phyloP scores from a whole-genome alignment of 305 asterid genomes.

The Fraxinus velutina region DNA sequence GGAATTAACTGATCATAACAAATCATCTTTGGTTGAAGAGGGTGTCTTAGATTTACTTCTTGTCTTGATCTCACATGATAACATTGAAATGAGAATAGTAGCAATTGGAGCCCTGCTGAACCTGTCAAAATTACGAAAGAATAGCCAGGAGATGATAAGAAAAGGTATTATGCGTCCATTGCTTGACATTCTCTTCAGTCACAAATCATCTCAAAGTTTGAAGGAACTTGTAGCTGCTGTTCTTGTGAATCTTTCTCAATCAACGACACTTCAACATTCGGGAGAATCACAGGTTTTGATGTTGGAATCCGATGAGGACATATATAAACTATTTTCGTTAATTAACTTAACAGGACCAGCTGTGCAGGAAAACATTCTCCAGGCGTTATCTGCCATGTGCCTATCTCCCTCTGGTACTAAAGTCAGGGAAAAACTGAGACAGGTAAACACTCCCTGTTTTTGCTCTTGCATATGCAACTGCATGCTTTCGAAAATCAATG shows the following conservation, averaged over 20 bases:
- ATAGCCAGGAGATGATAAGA: conserved; percentile 58
- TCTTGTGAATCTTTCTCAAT: conserved; percentile 46
- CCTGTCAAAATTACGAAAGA: conserved; percentile 49
- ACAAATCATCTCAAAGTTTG: conserved; percentile 39
- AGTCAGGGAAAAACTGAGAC: conserved; percentile 47
- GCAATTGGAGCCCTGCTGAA: conserved; percentile 50
- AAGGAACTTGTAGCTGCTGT: conserved; percentile 52
- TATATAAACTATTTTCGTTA: conserved; percentile 43
- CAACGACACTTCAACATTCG: conserved; percentile 42
- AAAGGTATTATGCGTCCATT: conserved; percentile 47
- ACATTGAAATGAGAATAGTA: conserved; percentile 43
- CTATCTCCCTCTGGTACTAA: conserved; percentile 43
- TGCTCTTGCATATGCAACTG: not conserved
- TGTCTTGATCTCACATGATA: conserved; percentile 37
- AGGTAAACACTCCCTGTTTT: conserved; percentile 33
- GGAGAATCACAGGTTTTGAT: conserved; percentile 32
- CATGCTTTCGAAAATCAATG: not conserved
- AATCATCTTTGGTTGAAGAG: conserved; percentile 47
- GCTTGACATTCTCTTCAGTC: conserved; percentile 53
- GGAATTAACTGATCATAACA: conserved; percentile 64
- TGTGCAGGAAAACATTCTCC: conserved; percentile 51
- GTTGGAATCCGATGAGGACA: conserved; percentile 56
- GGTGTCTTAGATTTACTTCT: conserved; percentile 57
- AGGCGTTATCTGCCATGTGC: conserved; percentile 50
- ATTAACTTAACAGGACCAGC: conserved; percentile 37